Conservation (phyloP, 2,329 filamentous ascomycete species). For the Graphiopsis chlorocephala region DNA sequence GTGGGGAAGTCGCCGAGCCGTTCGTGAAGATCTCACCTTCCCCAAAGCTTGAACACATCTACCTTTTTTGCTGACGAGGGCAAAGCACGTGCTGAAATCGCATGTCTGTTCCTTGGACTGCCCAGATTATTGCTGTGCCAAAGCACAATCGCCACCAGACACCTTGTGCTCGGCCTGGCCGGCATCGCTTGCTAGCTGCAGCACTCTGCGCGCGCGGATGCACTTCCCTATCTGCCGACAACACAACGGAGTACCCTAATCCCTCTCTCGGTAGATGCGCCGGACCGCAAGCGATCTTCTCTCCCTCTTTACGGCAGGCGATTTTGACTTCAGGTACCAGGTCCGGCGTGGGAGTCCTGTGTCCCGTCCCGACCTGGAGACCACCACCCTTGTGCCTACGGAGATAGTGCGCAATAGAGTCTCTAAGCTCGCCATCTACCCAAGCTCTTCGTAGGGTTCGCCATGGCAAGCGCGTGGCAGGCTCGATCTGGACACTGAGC, state of each 20-base stretch:
- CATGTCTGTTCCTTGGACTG: not conserved
- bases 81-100: not conserved
- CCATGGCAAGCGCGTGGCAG: not conserved
- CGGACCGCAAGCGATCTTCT: not conserved
- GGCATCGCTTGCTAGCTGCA: not conserved
- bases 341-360: not conserved
- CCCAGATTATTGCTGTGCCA: not conserved
- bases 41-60: constrained; percentile 1
- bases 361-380: not conserved
- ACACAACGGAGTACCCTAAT: not conserved
- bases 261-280: not conserved
- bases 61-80: not conserved
- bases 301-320: not conserved
- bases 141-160: not conserved
- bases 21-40: not conserved
- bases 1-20: not conserved
- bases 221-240: not conserved
- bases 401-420: not conserved
- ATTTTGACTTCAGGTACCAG: not conserved
- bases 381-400: not conserved
- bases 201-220: not conserved
- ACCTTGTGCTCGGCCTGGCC: not conserved
- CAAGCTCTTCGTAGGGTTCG: not conserved
- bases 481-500: not conserved
- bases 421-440: not conserved